A percentile compares a stretch with the other conserved stretches of the same genome.
Conservation (phyloP, 306 rosid genomes). For the Dryas octopetala region DNA sequence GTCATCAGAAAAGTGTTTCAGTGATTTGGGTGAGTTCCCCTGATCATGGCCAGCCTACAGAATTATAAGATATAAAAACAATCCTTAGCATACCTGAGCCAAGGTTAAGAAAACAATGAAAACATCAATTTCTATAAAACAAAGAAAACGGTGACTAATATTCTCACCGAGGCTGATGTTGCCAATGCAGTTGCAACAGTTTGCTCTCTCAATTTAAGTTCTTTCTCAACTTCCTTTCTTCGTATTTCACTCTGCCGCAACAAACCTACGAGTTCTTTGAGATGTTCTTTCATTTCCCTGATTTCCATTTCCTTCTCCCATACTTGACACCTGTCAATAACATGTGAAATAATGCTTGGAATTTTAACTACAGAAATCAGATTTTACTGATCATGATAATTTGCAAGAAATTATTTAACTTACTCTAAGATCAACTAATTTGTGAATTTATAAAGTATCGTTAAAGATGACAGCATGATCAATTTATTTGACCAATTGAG, state of each 20-base stretch:
- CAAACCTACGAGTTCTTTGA: slow-evolving; percentile 89
- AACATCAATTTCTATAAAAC: background rate
- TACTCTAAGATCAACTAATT: background rate
- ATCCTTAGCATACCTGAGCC: background rate
- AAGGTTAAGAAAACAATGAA: background rate
- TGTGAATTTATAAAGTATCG: background rate
- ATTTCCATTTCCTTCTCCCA: slow-evolving; percentile 95
- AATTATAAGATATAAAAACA: slow-evolving; percentile 21
- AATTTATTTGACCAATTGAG: background rate
- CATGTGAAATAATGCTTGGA: slow-evolving; percentile 27
- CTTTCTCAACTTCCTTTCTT: slow-evolving; percentile 93
- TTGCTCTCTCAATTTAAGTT: slow-evolving; percentile 90
- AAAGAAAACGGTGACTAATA: background rate
- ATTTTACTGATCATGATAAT: background rate
- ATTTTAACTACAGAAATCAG: slow-evolving; percentile 16
- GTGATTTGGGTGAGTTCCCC: slow-evolving; percentile 62
- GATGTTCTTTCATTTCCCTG: slow-evolving; percentile 98
- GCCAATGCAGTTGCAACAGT: slow-evolving; percentile 64
- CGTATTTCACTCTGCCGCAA: slow-evolving; percentile 93
- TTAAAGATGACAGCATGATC: background rate
- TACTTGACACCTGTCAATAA: slow-evolving; percentile 70
- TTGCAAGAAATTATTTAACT: background rate
- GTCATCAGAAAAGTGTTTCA: slow-evolving; percentile 70
- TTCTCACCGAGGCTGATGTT: slow-evolving; percentile 72
- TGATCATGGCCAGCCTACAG: slow-evolving; percentile 41